These are phyloP conservation scores for Aspergillus sp. DNA, from an alignment of 2,329 filamentous ascomycete species.

Conservation along the genomic window DNA sequence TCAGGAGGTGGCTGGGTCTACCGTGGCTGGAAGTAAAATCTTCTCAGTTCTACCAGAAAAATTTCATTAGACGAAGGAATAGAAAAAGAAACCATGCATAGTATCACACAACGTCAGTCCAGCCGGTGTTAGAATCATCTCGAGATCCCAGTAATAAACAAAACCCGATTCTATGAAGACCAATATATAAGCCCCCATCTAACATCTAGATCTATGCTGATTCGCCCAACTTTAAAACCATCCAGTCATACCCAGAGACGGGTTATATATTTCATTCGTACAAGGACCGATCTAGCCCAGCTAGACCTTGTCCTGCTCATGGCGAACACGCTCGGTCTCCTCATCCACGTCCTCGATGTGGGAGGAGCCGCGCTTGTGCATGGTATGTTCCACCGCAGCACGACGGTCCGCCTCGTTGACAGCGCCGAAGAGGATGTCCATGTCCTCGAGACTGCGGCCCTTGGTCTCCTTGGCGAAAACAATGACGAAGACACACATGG, in stretches of 20 bases:
- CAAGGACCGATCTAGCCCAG: neutral
- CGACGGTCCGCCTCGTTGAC: conserved; percentile 26
- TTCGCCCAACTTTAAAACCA: neutral
- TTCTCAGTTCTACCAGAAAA: too few relatives aligned
- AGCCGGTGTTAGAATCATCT: neutral
- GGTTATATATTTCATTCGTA: neutral
- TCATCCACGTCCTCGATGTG: conserved; percentile 26
- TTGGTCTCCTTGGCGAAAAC: conserved; percentile 45
- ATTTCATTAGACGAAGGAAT: neutral
- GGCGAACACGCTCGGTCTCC: conserved; percentile 4
- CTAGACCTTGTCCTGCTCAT: conserved; percentile 12
- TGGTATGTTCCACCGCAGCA: conserved; percentile 28
- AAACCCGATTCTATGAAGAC: neutral
- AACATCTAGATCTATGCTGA: conserved; percentile 1
- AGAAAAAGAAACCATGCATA: neutral
- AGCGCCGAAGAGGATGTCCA: conserved; percentile 38
- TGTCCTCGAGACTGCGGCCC: conserved; percentile 41
- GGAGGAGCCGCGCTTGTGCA: conserved; percentile 27
- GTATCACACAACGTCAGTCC: neutral
- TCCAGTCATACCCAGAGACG: neutral
- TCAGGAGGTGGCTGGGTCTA: too few relatives aligned
- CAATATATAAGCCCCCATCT: neutral
- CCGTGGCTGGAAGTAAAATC: too few relatives aligned
- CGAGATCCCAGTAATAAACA: neutral
- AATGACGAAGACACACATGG: conserved; percentile 38